These are phyloP conservation scores for Backusella circina DNA, from an alignment of 192 early-diverging fungal species.

Conservation along the genomic window DNA sequence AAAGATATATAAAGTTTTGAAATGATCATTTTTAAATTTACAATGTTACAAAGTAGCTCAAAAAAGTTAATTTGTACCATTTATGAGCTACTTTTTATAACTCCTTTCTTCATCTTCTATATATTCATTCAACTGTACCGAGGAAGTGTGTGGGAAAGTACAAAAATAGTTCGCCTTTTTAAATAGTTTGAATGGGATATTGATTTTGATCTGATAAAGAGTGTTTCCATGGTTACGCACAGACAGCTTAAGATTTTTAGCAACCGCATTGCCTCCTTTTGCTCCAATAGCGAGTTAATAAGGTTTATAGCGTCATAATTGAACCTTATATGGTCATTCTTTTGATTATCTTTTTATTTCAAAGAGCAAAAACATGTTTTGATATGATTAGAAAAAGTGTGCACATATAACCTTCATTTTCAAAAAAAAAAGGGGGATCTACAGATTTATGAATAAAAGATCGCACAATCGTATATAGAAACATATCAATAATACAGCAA, in stretches of 20 bases:
- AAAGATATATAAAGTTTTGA: too few relatives aligned
- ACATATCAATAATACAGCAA: not conserved
- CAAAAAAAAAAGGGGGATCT: not conserved
- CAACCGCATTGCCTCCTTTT: not conserved
- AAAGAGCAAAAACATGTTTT: not conserved
- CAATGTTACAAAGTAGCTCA: not conserved
- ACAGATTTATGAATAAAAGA: not conserved
- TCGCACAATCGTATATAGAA: not conserved
- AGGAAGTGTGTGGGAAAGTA: not conserved
- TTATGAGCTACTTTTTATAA: not conserved
- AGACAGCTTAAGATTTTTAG: not conserved
- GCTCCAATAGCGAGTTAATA: not conserved
- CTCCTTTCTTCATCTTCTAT: not conserved
- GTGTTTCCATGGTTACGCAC: not conserved
- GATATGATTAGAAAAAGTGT: not conserved
- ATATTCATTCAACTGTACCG: not conserved
- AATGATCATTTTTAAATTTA: not conserved
- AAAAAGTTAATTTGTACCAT: not conserved
- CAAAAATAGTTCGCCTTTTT: not conserved
- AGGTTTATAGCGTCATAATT: not conserved
- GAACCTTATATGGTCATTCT: not conserved
- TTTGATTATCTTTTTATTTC: not conserved
- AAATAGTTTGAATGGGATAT: not conserved
- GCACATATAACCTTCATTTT: not conserved
- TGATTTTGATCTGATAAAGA: not conserved